Base-by-base conservation (phyloP, 768 basidiomycete genomes). In the Trametes meyenii region DNA sequence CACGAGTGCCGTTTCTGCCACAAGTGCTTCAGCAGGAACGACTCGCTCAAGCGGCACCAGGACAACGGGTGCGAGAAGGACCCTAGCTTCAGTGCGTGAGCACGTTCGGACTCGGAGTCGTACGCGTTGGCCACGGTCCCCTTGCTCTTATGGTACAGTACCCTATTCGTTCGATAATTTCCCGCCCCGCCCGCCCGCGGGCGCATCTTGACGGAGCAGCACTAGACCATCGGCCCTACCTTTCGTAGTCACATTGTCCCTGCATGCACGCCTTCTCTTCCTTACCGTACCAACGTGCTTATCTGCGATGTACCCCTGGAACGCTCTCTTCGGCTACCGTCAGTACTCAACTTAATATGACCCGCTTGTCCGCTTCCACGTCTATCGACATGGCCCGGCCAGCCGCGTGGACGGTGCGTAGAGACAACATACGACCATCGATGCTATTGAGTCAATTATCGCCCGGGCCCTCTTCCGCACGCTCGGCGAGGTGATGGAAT, bases 51-150 rank as follows among this genome's bases (percentile, higher is more conserved):
- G 75, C 81, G 91, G 71, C 91, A 93, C 74, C 67, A 88, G 55
- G 90, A 92, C 78, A 90, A 91, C 66, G 90, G 90, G 52, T 90
- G 89, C 76, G 86, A 87, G 71, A 85, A 86, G 71, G 82, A 81
- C 78, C 79, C 81, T 62, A 73, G 70, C 65, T 72, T 69, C 67
- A 58, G 60, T 59, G 35, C 52, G 50, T 64, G 46, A 59, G 40
- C 17, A 8, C 19, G 23, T 24, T 3, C 26, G 14, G 48, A 2
- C 40, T 29, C 57, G 57, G 50, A 36, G 49, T 12, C 46, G 57
- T 50, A n/a, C n/a, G 57, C 57, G 21, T 42, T 50, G 44, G 49
- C 24, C 49, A 17, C 43, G 40, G 29, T 33, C 29, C 29, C 29
- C 29, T 33, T 8, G 29, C 29, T 39, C 54, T 57, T 60, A 42